Evolutionary conservation across 139 green algal species (phyloP).

Genomic region (Micractinium sp.): DNA sequence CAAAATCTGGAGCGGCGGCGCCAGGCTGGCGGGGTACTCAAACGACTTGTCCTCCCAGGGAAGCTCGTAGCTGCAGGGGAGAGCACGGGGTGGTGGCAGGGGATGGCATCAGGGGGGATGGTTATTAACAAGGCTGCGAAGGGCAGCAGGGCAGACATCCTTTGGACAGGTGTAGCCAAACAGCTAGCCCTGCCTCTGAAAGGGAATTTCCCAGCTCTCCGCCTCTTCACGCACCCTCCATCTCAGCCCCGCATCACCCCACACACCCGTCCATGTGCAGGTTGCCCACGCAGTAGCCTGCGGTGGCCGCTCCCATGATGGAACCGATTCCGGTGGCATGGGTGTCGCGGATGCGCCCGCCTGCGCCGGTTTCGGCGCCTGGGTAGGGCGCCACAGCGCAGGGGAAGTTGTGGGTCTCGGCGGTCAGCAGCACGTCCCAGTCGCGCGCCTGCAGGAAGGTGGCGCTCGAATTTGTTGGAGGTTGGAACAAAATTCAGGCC

Average conservation of each 20-base stretch:
- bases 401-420: conserved; percentile 99
- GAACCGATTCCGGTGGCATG: conserved; percentile 97
- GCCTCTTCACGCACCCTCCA: background rate
- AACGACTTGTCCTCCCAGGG: conserved; percentile 59
- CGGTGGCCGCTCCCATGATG: conserved; percentile 93
- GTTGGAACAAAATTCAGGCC: too few relatives aligned
- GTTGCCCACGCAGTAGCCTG: conserved; percentile 98
- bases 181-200: too few relatives aligned
- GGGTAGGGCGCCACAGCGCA: conserved; percentile 95
- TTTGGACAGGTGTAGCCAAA: background rate
- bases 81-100: background rate
- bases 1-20: conserved; percentile 91
- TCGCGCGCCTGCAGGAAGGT: conserved; percentile 64
- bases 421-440: conserved; percentile 98
- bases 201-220: background rate
- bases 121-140: background rate
- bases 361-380: conserved; percentile 95
- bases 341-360: conserved; percentile 97
- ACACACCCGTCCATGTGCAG: conserved; percentile 71
- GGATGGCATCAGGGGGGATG: background rate
- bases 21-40: conserved; percentile 84
- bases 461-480: background rate
- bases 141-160: background rate
- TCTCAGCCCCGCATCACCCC: background rate
- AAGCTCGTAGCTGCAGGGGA: conserved; percentile 50